These are phyloP conservation scores for Babesia sp. DNA, from an alignment of 169 alveolate species.

Conservation along the genomic window DNA sequence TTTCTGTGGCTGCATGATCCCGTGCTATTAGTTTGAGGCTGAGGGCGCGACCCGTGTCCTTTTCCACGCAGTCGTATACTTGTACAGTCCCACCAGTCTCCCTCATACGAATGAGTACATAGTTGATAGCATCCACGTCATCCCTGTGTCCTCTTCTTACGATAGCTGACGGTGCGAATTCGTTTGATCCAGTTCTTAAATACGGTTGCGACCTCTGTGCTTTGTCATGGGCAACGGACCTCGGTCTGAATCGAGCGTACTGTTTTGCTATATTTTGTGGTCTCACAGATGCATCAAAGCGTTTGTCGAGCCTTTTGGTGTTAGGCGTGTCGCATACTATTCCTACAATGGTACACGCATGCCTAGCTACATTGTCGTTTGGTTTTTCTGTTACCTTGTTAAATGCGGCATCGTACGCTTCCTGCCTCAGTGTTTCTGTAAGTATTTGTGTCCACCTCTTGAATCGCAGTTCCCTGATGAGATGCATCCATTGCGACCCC, in stretches of 20 bases:
- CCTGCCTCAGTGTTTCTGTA: neutral
- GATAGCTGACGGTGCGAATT: conserved; percentile 7
- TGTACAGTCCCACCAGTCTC: conserved; percentile 13
- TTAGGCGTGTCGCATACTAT: neutral
- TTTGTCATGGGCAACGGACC: neutral
- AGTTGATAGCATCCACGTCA: conserved; percentile 15
- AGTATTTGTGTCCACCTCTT: conserved; percentile 5
- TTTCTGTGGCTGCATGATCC: conserved; percentile 4
- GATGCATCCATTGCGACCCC: conserved; percentile 7
- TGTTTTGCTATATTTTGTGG: conserved; percentile 5
- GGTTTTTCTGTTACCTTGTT: neutral
- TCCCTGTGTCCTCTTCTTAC: conserved; percentile 1
- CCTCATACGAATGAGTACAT: conserved; percentile 48
- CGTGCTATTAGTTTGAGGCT: conserved; percentile 46
- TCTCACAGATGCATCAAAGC: neutral
- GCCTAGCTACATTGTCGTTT: neutral
- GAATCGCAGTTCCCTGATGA: conserved; percentile 8
- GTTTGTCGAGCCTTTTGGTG: neutral
- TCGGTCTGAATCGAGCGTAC: conserved; percentile 62
- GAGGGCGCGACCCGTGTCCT: conserved; percentile 37
- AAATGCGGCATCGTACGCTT: neutral
- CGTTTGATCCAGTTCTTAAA: neutral
- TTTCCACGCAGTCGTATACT: conserved; percentile 63
- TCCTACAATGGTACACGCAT: neutral
- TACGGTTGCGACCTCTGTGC: neutral